Percentiles rank a stretch among this genome's conserved stretches.
Conservation (phyloP, 2,329 filamentous ascomycete genomes). For the Truncatella angustata region DNA sequence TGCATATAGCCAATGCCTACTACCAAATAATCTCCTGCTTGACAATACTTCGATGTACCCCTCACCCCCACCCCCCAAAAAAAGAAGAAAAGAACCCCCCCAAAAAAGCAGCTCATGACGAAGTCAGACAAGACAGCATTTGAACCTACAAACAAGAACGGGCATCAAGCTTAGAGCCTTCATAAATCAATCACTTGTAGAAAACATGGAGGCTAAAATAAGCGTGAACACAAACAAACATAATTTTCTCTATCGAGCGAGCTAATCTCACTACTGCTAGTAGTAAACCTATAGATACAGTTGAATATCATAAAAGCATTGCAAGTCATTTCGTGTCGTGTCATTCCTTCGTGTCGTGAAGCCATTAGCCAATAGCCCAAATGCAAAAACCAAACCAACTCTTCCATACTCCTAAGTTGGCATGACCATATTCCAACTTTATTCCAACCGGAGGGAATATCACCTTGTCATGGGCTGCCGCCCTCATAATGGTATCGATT, state of each 20-base stretch:
- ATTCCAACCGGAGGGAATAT: not conserved
- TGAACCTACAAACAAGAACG: too few relatives aligned
- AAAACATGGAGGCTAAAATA: too few relatives aligned
- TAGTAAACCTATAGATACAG: slow-evolving; percentile 11
- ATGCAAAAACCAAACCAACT: slow-evolving; percentile 6
- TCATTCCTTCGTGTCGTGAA: slow-evolving; percentile 10
- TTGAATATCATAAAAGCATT: slow-evolving; percentile 12
- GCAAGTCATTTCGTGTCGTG: slow-evolving; percentile 14
- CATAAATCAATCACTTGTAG: too few relatives aligned
- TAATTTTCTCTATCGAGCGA: slow-evolving; percentile 1
- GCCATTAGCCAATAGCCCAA: slow-evolving; percentile 4
- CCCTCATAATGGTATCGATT: not conserved
- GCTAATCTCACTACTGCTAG: not conserved
- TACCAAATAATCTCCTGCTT: too few relatives aligned
- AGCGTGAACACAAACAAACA: slow-evolving; percentile 3
- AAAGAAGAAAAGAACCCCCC: too few relatives aligned
- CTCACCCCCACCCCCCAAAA: too few relatives aligned
- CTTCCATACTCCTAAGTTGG: slow-evolving; percentile 2
- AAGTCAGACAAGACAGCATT: too few relatives aligned
- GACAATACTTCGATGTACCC: too few relatives aligned
- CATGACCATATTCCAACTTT: not conserved
- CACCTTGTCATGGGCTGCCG: not conserved
- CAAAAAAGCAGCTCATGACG: too few relatives aligned
- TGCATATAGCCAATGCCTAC: too few relatives aligned
- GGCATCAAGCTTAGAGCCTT: too few relatives aligned